Base-by-base conservation (phyloP, 805 yeast genomes). In the Nakazawaea ishiwadae region DNA sequence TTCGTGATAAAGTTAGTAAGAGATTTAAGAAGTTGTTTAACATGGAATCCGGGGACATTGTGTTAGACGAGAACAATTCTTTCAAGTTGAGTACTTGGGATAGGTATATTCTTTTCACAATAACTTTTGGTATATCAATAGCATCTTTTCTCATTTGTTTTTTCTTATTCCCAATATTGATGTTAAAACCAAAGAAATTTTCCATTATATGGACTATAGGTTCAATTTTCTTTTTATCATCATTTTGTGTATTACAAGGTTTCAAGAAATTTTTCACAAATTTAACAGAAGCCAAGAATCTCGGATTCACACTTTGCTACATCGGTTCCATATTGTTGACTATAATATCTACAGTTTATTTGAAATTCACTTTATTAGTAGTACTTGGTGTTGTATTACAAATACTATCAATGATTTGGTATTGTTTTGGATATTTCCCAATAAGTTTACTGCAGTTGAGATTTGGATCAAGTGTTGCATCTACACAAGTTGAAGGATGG, bases 371-470 rank as follows among this genome's bases (percentile, higher is more conserved):
- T 1, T 48, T 91, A 2, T 62, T 87, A 34, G 85, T 96, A 0
- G 63, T 90, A 2, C 53, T 86, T 8, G 77, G 87, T 15, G 80
- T 88, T 41, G 57, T 81, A 1, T 54, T 84, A 4, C 96, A 90
- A 58, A 61, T 86, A 12, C 58, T 90, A 35, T 88, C 96, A 3
- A 85, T 90, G 11, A 52, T 86, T 5, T 87, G 86, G 68, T 90
- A 90, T 57, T 79, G 88, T 0, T 71, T 90, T 17, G 84, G 95
- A 49, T 90, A 90, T 60, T 89, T 91, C 70, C 98, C 98, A 11
- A 80, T 87, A 62, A 97, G 97, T 7, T 80, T 87, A 4, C 80
- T 81, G 44, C 81, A 91, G 2, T 53, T 81, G 37, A 63, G 73
- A 46, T 66, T 79, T 59, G 71, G 82, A 1, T 66, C 78, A 12